These are phyloP conservation scores for Aspergillus olivimuriae DNA, from an alignment of 495 filamentous ascomycete species.

Conservation along the genomic window DNA sequence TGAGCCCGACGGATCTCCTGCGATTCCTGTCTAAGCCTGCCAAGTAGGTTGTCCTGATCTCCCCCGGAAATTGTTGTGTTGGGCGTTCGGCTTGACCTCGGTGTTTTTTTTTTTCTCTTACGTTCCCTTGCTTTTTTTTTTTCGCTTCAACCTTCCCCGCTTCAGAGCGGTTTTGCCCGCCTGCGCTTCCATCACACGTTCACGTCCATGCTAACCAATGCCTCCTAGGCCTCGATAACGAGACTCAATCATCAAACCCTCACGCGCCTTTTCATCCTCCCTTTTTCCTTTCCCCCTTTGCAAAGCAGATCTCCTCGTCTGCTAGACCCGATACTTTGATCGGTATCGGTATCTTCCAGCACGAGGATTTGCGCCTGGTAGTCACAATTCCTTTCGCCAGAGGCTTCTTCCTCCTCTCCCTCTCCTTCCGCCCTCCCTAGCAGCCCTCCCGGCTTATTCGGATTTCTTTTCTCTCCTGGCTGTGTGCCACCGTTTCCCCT, in stretches of 20 bases:
- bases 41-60: constrained; percentile 71
- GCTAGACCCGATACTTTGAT: constrained; percentile 82
- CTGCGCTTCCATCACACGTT: background rate
- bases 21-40: constrained; percentile 93
- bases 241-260: constrained; percentile 27
- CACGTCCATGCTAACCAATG: constrained; percentile 1
- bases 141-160: constrained; percentile 2
- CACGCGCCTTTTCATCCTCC: constrained; percentile 11
- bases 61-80: too few relatives aligned
- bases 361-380: constrained; percentile 56
- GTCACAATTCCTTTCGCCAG: constrained; percentile 84
- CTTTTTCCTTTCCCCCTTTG: constrained; percentile 14
- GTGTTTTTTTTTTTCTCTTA: too few relatives aligned
- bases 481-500: constrained; percentile 56
- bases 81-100: too few relatives aligned
- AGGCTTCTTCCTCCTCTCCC: constrained; percentile 67
- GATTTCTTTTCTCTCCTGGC: constrained; percentile 39
- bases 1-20: constrained; percentile 88
- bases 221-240: constrained; percentile 83
- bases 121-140: constrained; percentile 1
- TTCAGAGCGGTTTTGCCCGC: constrained; percentile 8
- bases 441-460: constrained; percentile 40
- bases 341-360: constrained; percentile 81
- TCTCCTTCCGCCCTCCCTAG: constrained; percentile 87
- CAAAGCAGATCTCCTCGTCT: constrained; percentile 72